Base-by-base conservation (phyloP, 129 eudicot genomes). In the Scalesia atractyloides region DNA sequence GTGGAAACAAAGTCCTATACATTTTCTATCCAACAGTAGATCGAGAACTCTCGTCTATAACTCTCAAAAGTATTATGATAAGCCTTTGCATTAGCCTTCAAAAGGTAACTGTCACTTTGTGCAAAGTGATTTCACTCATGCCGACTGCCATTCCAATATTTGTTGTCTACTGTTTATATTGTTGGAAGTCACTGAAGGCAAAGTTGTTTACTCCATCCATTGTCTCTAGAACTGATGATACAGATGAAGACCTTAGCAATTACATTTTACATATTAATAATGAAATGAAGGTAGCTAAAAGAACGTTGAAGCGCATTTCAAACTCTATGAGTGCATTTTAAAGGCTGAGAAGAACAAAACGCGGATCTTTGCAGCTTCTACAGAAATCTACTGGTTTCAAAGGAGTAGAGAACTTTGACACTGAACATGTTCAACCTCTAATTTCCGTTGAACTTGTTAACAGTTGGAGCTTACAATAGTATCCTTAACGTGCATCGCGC, bases 1-100 rank as follows among this genome's bases (percentile, higher is more conserved):
- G 17, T 62, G 82, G 81, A 69, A 61, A 77, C 54, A 39, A 11
- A 79, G 26, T 14, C 66, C 43, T 51, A 10, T 70, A 19, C 43
- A 53, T 19, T 63, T 70, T 37, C 72, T 20, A 49, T 61, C 61
- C 22, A 19, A 17, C 5, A 44, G 24, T 26, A 59, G 65, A 51
- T 70, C 58, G 19, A 71, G 19, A 37, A 64, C 6, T 16, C 0
- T 37, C 2, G n/a, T 78, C 61, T 34, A 51, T 13, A 50, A 16
- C 15, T 15, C 26, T n/a, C 3, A 62, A 70, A 52, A 13, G 46
- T 43, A 0, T 22, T 3, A 36, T 61, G 20, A 30, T 78, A 8
- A 62, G 68, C 59, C 61, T 50, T 5, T 34, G 69, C 7, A 70
- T 78, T 9, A 4, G 19, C 22, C 33, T 70, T 78, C 77, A 78